Evolutionary conservation across 1,284 basidiomycete genomes (phyloP), one percentile per base, ranked within the genome.

Genomic region (Apiotrichum veenhuisii): DNA sequence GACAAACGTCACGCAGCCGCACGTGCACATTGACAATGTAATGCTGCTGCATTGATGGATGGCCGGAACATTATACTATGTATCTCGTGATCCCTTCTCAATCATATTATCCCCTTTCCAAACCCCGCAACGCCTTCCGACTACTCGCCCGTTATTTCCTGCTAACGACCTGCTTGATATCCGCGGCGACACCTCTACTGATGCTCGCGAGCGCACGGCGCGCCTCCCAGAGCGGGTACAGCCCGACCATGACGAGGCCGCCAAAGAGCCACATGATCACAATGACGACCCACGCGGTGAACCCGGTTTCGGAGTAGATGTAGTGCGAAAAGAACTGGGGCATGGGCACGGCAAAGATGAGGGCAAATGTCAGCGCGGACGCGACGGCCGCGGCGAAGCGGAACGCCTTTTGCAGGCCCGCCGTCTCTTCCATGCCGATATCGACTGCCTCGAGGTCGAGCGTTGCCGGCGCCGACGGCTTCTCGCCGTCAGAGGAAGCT

Each of bases 171-270:
- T 30, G 5, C 30, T 30, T 30, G 18, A 58, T 18, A 20, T 63
- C 62, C 30, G 22, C 37, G 50, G 40, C 52, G 42, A 63, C 48
- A 1, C 57, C 60, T 22, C 42, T 30, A 2, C 25, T 37, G 0
- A 93, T 88, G 67, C 82, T 75, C 5, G 33, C 46, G 30, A 94
- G 69, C 1, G 87, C 88, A 5, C 69, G 77, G 45, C 89, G 79
- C 59, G 88, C 90, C 80, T 96, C 92, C 77, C 81, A 92, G 3
- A 92, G 75, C 20, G 91, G 91, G 68, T 88, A 88, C n/a, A 93
- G 47, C 14, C 92, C 88, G 26, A 92, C 88, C 18, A 84, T 80
- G 62, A 86, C 81, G 18, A 86, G 82, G 10, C 87, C 88, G 59
- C 82, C 80, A 72, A 93, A 89, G 12, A 88, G 82, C 90, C 91